These are phyloP conservation scores for Kluyveromyces sp. DNA, from an alignment of 1,139 yeast species.

Conservation along the genomic window DNA sequence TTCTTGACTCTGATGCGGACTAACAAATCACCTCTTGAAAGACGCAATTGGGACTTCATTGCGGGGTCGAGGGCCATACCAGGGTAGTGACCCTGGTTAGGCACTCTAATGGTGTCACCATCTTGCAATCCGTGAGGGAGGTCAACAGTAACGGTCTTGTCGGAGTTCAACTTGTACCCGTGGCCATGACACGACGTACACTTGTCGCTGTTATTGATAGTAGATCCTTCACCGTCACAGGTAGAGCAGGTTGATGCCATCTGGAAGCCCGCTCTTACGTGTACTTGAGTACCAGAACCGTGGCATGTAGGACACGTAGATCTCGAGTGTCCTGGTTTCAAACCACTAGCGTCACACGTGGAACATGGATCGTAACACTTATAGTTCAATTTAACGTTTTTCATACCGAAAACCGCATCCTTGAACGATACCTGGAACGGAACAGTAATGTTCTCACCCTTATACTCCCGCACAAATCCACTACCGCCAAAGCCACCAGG, in stretches of 20 bases:
- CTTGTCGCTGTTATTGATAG: constrained; percentile 57
- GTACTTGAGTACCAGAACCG: constrained; percentile 89
- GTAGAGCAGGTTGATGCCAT: constrained; percentile 89
- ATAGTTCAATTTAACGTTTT: constrained; percentile 58
- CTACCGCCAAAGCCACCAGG: constrained; percentile 19
- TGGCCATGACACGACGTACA: constrained; percentile 82
- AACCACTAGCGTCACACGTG: constrained; percentile 78
- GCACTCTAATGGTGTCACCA: constrained; percentile 76
- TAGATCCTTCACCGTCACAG: constrained; percentile 87
- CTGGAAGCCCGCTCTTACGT: constrained; percentile 90
- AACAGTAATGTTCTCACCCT: constrained; percentile 86
- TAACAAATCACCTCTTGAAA: constrained; percentile 78
- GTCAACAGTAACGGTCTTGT: constrained; percentile 67
- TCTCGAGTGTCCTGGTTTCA: constrained; percentile 69
- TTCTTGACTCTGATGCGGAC: constrained; percentile 71
- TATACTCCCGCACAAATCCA: constrained; percentile 56
- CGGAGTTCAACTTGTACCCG: constrained; percentile 61
- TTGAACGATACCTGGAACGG: constrained; percentile 67
- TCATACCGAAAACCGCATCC: constrained; percentile 77
- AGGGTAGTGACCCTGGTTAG: constrained; percentile 92
- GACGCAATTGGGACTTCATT: constrained; percentile 35
- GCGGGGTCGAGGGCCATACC: constrained; percentile 52
- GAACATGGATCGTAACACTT: constrained; percentile 70
- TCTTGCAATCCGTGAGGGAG: constrained; percentile 85
- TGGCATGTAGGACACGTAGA: constrained; percentile 81